Evolutionary conservation across 2,329 filamentous ascomycete genomes (phyloP), one percentile per base, ranked within the genome.

Genomic region (Ascochyta lentis): DNA sequence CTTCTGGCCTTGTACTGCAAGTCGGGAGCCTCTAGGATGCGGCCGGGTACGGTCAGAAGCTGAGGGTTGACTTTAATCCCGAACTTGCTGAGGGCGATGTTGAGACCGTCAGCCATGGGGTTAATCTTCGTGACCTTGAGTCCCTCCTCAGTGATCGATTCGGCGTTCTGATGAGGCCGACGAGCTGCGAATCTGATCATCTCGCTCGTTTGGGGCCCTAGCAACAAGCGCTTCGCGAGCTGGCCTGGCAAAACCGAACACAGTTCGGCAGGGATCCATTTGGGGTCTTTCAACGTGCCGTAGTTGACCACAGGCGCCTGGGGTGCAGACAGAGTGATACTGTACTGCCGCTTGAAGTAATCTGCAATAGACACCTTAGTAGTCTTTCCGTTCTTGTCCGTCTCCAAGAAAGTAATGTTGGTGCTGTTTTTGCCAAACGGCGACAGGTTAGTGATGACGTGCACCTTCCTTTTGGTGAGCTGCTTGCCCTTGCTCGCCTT

Each of bases 21-120:
- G 0, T 61, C 66, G 0, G 92, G 92, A 0, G 84, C 68, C 0
- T 66, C 38, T 0, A 96, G 81, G 37, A 94, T 83, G 6, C 92
- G 86, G 1, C 86, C 93, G 0, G 81, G 80, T 0, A 96, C 89
- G 0, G 89, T 89, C 31, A 96, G 79, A 31, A 96, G 80, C 1
- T 79, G 74, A 12, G 83, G 81, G 6, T 78, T 80, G 3, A 92
- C 81, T 1, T 76, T 75, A 57, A 96, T 79, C 5, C 88, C 88
- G 58, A 92, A 95, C 2, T 79, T 69, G 5, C 26, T 63, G 40
- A 73, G 53, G 15, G 61, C 44, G 1, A 58, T 59, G 37, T 71
- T 70, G 27, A 68, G 31, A 2, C 63, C 65, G 13, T 69, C 55
- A 0, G 56, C 53, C 1, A 64, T 33, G 2, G 68, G 66, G 4